Base-by-base conservation (phyloP, 179 eudicot species). In the Heliamphora ciliata region DNA sequence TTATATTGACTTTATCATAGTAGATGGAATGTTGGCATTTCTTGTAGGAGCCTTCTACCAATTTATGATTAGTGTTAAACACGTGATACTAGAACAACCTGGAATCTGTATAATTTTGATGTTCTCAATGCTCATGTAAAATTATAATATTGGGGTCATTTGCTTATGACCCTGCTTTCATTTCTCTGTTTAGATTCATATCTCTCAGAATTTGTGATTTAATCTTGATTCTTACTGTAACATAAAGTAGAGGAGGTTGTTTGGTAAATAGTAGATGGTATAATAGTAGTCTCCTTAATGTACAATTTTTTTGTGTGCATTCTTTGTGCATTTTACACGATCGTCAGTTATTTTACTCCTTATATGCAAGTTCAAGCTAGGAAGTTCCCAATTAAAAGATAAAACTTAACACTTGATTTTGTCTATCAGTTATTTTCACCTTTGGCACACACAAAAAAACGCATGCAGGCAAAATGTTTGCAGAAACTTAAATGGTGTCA, bases 331-430 rank as follows among this genome's bases (percentile, higher is more conserved):
- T 68, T 8, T 40, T 68, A 13, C 1, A 24, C 48, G 21, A 78
- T 50, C 13, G 65, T 50, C 9, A 4, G 50, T 13, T 79, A 7
- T 15, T 51, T 1, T 11, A 52, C 48, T n/a, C 74, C 76, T 17
- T 17, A 78, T 15, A 66, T 66, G n/a, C 8, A 21, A 15, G 51
- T 51, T 79, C 52, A n/a, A 79, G 14, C 74, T 51, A 65, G 74
- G 9, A 3, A 18, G 13, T 79, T 51, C n/a, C 21, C 68, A 8
- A 65, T 47, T 44, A 47, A 18, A 58, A 48, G 72, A 61, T 78
- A 59, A 65, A 48, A 18, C 55, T 8, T n/a, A n/a, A 11, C 50
- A 6, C 4, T 1, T 18, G 15, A 10, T 7, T 21, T 76, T 44
- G n/a, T 0, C 55, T 8, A 48, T 47, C 11, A 63, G 59, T 44